phyloP scores from a whole-genome alignment of 1,139 yeast genomes.

The Geotrichum phurueaensis region DNA sequence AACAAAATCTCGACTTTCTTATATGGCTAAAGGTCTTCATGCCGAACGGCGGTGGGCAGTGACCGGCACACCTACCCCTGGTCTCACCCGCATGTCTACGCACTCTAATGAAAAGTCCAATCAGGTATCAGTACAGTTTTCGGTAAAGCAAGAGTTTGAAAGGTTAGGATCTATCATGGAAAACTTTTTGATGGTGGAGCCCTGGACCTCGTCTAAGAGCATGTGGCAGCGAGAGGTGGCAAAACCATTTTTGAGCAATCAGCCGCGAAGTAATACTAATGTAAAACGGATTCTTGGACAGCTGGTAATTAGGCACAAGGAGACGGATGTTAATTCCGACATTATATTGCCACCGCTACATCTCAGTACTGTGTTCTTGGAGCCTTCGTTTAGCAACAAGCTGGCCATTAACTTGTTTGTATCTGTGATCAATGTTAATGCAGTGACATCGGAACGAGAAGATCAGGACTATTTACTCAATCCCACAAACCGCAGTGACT shows the following conservation, averaged over 20 bases:
- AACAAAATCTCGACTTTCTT: slow-evolving; percentile 46
- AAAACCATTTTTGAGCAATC: slow-evolving; percentile 42
- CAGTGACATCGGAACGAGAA: slow-evolving; percentile 62
- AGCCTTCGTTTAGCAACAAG: slow-evolving; percentile 58
- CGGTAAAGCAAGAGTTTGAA: slow-evolving; percentile 38
- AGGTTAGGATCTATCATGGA: slow-evolving; percentile 45
- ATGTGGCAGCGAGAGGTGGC: slow-evolving; percentile 46
- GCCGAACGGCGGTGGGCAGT: slow-evolving; percentile 69
- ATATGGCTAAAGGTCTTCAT: slow-evolving; percentile 43
- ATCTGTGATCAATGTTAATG: slow-evolving; percentile 64
- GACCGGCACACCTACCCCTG: slow-evolving; percentile 71
- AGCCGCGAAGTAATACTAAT: slow-evolving; percentile 40
- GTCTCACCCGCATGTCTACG: slow-evolving; percentile 46
- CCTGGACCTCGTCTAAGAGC: slow-evolving; percentile 46
- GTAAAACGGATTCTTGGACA: slow-evolving; percentile 42
- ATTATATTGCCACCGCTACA: slow-evolving; percentile 53
- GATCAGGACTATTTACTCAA: slow-evolving; percentile 70
- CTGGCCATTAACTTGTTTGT: slow-evolving; percentile 57
- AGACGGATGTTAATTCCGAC: slow-evolving; percentile 49
- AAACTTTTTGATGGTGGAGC: slow-evolving; percentile 55
- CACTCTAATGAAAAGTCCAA: slow-evolving; percentile 25
- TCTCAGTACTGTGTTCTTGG: slow-evolving; percentile 51
- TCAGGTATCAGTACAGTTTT: slow-evolving; percentile 9
- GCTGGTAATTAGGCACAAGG: slow-evolving; percentile 51
- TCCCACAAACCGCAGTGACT: slow-evolving; percentile 48